Base-by-base conservation (phyloP, 2,329 filamentous ascomycete species). In the Penicillium sp. region DNA sequence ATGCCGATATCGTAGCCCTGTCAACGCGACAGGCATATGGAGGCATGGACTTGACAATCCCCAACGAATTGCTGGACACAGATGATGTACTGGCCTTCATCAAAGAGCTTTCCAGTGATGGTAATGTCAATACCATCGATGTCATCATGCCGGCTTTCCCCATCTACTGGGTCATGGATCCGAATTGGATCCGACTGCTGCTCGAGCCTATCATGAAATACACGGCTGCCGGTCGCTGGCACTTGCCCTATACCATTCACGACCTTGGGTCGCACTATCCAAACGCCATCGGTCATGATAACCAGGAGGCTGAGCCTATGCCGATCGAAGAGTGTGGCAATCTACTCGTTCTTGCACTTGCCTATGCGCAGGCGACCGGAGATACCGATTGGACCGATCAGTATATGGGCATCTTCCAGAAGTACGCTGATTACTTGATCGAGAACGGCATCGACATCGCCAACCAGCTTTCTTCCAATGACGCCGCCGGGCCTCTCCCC, bases 151-250 rank as follows among this genome's bases (percentile, higher is more conserved):
- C 73, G 1, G 65, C 69, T 5, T 74, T 75, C 47, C 74, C 74
- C 0, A 67, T 77, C 11, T 75, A 74, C 48, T 74, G 73, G 52
- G 67, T 73, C 35, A 63, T 75, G 50, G 68, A 74, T 31, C 73
- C 74, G 2, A 66, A 74, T 30, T 75, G 72, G 53, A 73, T 78
- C 48, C 70, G 69, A 25, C 60, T 78, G 0, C 65, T 78, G 24
- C 56, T 77, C 8, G 71, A 77, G 44, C 76, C 75, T 1, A 65
- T 77, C 46, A 66, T 78, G 57, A 62, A 63, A 7, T 77, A 78
- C 46, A 66, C 76, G 4, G 67, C 66, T 25, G 65, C 69, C 11
- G 74, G 70, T 28, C 65, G 65, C 30, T 76, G 73, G 72, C 60
- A 56, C 36, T 56, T 70, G 24, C 64, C 64, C 16, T 76, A 72